phyloP scores from a whole-genome alignment of 768 basidiomycete species.

The Mycena epipterygia region DNA sequence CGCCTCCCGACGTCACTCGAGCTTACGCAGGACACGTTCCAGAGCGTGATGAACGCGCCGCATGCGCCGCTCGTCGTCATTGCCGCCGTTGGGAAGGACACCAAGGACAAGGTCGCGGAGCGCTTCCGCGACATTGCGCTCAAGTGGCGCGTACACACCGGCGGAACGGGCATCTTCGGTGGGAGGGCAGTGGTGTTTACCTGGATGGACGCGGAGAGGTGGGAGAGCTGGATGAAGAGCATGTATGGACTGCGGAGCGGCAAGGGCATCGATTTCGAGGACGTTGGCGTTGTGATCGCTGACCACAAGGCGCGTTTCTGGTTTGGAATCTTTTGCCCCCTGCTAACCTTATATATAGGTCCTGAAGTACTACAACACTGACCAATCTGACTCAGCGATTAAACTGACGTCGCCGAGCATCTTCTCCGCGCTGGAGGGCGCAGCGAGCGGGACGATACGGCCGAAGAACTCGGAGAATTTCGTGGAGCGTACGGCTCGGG shows the following conservation, averaged over 20 bases:
- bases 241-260: conserved; percentile 79
- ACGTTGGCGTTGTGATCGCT: conserved; percentile 74
- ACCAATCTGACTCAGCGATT: conserved; percentile 67
- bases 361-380: conserved; percentile 83
- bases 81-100: conserved; percentile 59
- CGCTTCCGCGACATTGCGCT: conserved; percentile 66
- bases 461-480: conserved; percentile 79
- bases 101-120: conserved; percentile 58
- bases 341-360: conserved; percentile 54
- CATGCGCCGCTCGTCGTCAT: conserved; percentile 85
- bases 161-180: conserved; percentile 55
- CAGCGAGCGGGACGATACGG: conserved; percentile 61
- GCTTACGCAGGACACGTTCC: conserved; percentile 84
- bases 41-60: conserved; percentile 87
- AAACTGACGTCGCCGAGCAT: conserved; percentile 67
- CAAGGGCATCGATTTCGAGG: conserved; percentile 47
- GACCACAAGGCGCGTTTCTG: conserved; percentile 77
- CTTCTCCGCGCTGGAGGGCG: conserved; percentile 79
- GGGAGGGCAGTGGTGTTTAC: conserved; percentile 81
- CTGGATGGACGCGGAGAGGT: conserved; percentile 90
- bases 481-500: conserved; percentile 76
- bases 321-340: background rate
- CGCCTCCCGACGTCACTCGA: conserved; percentile 82
- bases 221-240: conserved; percentile 91
- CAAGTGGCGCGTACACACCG: conserved; percentile 69